A percentile compares a stretch with the other conserved stretches of the same genome.
phyloP scores from a whole-genome alignment of 164 flowering plant species.

The Liriodendron chinense region DNA sequence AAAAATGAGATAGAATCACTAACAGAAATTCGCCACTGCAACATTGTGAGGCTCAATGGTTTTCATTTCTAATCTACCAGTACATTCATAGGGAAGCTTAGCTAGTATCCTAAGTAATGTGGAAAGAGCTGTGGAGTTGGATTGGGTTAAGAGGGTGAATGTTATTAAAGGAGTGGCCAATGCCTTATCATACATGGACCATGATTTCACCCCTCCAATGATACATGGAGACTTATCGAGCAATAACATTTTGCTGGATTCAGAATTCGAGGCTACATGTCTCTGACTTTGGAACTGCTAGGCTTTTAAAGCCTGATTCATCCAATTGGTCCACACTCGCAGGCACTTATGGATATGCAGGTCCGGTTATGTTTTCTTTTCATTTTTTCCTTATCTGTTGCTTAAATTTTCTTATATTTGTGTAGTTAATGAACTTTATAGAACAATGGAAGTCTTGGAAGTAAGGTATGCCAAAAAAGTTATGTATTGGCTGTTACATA shows the following conservation, averaged over 20 bases:
- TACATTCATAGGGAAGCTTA: slow-evolving; percentile 54
- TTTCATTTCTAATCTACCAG: slow-evolving; percentile 43
- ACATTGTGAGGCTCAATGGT: slow-evolving; percentile 7
- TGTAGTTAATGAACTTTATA: too few species aligned
- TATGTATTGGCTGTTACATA: too few species aligned
- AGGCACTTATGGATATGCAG: slow-evolving; percentile 27
- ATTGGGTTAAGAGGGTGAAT: slow-evolving; percentile 45
- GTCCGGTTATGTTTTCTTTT: slow-evolving; percentile 25
- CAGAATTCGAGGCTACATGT: slow-evolving; percentile 27
- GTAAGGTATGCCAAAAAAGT: too few species aligned
- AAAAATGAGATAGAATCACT: neutral
- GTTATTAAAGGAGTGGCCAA: slow-evolving; percentile 32
- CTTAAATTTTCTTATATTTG: too few species aligned
- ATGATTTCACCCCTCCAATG: slow-evolving; percentile 33
- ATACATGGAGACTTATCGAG: slow-evolving; percentile 26
- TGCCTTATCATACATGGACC: slow-evolving; percentile 38
- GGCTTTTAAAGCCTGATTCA: too few species aligned
- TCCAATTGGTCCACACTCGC: too few species aligned
- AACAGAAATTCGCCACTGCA: slow-evolving; percentile 6
- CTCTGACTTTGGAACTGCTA: slow-evolving; percentile 31
- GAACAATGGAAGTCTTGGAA: too few species aligned
- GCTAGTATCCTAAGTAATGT: slow-evolving; percentile 31
- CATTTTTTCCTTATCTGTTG: too few species aligned
- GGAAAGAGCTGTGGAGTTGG: slow-evolving; percentile 28
- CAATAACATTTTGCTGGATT: slow-evolving; percentile 27